Evolutionary conservation across 805 yeast species (phyloP), one percentile per base, ranked within the genome.

Genomic region (Candida fluviatilis): DNA sequence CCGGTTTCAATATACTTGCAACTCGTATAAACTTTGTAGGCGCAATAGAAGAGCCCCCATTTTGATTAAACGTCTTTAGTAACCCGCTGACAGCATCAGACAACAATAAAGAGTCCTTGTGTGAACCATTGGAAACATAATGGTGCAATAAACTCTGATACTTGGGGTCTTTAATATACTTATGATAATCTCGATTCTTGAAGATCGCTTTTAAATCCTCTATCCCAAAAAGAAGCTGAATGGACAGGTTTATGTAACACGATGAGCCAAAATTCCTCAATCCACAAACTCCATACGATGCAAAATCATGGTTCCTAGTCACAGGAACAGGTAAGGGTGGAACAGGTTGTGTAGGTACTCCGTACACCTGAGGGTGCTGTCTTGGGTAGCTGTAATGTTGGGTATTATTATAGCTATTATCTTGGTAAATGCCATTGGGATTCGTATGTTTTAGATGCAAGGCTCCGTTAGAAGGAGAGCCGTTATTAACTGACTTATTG

Each of bases 241-340:
- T 54, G 66, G 84, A 79, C 52, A 84, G 76, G 51, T 84, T 84
- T 40, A 84, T 78, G 52, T 84, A 84, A 50, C 95, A 84, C 0
- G 90, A 81, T 30, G 81, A 80, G 0, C 89, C 88, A 58, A 75
- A 64, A 51, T 84, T 84, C 42, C 75, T 63, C 36, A 84, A 57
- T 0, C 90, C 86, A 38, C 84, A 79, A 12, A 80, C 66, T 1
- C 76, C 65, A 35, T 69, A 55, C 7, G 29, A 12, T 10, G 29
- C 29, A 26, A 13, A 13, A 26, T 10, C 29, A 12, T 26, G 29
- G 6, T 6, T 13, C n/a, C 15, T 26, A 4, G 15, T 32, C 13
- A 13, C n/a, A 8, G 27, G 15, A 13, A 10, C n/a, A 4, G 19
- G 19, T 7, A 18, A 8, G 4, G 35, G 26, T 19, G 15, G 27